Evolutionary conservation across 352 stramenopile genomes (phyloP).

Genomic region (Nothophytophthora sp.): DNA sequence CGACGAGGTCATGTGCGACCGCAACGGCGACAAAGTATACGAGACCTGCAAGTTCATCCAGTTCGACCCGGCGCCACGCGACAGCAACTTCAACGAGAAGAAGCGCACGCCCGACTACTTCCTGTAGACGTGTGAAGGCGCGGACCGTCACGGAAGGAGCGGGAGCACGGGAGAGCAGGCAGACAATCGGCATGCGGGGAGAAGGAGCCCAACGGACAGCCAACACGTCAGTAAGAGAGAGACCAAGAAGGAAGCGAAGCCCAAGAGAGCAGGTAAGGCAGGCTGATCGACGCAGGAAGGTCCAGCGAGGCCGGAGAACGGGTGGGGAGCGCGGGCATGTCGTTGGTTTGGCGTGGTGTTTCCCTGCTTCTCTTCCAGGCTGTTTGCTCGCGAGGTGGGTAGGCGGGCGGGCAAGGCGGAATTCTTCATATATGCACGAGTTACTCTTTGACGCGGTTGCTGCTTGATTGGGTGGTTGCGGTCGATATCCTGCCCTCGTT

Average conservation of each 20-base stretch:
- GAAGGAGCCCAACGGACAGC: neutral
- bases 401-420: constrained; percentile 21
- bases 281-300: no score
- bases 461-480: no score
- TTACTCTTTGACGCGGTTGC: no score
- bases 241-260: no score
- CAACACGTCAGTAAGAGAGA: neutral
- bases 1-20: constrained; percentile 90
- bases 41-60: constrained; percentile 94
- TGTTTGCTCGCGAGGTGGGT: constrained; percentile 18
- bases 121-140: constrained; percentile 51
- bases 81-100: constrained; percentile 93
- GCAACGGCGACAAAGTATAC: constrained; percentile 88
- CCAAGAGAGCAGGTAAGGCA: constrained; percentile 7
- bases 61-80: constrained; percentile 88
- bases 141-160: neutral
- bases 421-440: constrained; percentile 47
- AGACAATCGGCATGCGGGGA: no score
- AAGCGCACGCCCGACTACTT: constrained; percentile 94
- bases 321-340: no score
- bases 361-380: constrained; percentile 16
- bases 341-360: constrained; percentile 12
- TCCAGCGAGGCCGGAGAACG: no score
- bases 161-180: neutral
- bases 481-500: no score